A percentile compares a stretch with the other conserved stretches of the same genome.
Conservation (phyloP, 2,329 filamentous ascomycete species). For the Gliomastix tumulicola region DNA sequence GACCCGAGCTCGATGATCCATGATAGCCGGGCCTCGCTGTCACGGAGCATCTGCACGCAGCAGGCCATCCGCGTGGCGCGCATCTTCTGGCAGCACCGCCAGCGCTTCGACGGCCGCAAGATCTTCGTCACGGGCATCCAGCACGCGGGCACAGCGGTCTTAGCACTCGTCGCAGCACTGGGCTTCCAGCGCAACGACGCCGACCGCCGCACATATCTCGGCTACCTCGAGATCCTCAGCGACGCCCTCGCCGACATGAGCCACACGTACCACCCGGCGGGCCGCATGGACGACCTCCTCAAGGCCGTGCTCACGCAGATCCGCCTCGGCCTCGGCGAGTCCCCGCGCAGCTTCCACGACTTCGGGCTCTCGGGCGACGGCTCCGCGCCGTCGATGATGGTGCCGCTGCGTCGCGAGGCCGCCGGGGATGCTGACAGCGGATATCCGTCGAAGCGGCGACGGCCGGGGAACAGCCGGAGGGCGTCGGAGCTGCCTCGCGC, state of each 20-base stretch:
- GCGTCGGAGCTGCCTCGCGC: conserved; percentile 21
- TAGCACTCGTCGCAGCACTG: conserved; percentile 43
- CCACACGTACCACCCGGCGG: conserved; percentile 43
- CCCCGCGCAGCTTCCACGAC: conserved; percentile 3
- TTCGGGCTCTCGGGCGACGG: conserved; percentile 8
- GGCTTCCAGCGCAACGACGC: conserved; percentile 25
- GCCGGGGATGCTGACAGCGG: conserved; percentile 10
- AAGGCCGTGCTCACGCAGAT: conserved; percentile 45
- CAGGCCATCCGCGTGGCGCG: conserved; percentile 44
- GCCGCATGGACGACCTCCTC: conserved; percentile 44
- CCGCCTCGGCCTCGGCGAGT: conserved; percentile 18
- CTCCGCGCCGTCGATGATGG: conserved; percentile 8
- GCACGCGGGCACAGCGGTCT: conserved; percentile 46
- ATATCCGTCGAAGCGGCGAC: conserved; percentile 16
- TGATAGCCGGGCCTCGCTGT: conserved; percentile 34
- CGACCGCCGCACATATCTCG: conserved; percentile 28
- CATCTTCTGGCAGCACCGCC: conserved; percentile 48
- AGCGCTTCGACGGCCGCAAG: conserved; percentile 41
- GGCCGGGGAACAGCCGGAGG: conserved; percentile 16
- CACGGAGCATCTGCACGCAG: conserved; percentile 45
- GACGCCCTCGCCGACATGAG: conserved; percentile 45
- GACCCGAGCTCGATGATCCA: conserved; percentile 26
- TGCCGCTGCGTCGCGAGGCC: conserved; percentile 22
- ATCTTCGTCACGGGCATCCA: conserved; percentile 44
- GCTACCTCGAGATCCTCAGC: conserved; percentile 45